Conservation (phyloP, 2,329 filamentous ascomycete genomes). For the Monosporascus sp. region DNA sequence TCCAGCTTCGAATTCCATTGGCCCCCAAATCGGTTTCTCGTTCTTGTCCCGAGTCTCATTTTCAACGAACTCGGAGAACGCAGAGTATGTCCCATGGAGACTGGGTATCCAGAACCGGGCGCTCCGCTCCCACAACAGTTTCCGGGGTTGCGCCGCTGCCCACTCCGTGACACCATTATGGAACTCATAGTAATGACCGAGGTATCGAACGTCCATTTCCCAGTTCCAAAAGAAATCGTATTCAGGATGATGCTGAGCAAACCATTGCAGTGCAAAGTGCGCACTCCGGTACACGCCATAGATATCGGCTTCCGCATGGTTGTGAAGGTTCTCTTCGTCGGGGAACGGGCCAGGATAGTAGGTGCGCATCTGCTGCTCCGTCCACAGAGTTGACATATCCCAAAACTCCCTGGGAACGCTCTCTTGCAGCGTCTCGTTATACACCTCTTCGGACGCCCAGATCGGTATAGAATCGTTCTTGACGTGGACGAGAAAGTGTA, state of each 20-base stretch:
- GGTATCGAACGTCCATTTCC: constrained; percentile 42
- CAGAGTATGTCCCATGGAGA: constrained; percentile 50
- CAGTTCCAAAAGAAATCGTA: constrained; percentile 45
- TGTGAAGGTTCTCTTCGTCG: constrained; percentile 43
- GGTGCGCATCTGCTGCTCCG: constrained; percentile 59
- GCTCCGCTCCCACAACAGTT: constrained; percentile 58
- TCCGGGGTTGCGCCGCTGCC: constrained; percentile 52
- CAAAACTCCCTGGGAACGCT: constrained; percentile 60
- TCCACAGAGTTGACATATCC: constrained; percentile 64
- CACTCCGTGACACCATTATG: constrained; percentile 49
- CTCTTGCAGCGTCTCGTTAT: constrained; percentile 50
- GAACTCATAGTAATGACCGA: constrained; percentile 48
- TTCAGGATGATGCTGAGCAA: constrained; percentile 38
- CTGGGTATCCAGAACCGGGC: constrained; percentile 56
- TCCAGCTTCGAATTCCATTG: constrained; percentile 29
- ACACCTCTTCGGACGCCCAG: constrained; percentile 22
- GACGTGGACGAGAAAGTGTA: constrained; percentile 46
- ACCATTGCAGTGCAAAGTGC: constrained; percentile 41
- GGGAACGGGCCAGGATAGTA: constrained; percentile 58
- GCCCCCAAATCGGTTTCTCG: constrained; percentile 55
- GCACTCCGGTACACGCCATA: constrained; percentile 47
- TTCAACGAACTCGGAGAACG: constrained; percentile 51
- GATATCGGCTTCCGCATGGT: constrained; percentile 36
- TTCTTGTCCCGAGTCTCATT: constrained; percentile 38
- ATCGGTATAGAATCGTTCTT: constrained; percentile 38